A percentile compares a stretch with the other conserved stretches of the same genome.
Evolutionary conservation across 2,329 filamentous ascomycete species (phyloP).

Genomic region (Fusarium nelsonii): DNA sequence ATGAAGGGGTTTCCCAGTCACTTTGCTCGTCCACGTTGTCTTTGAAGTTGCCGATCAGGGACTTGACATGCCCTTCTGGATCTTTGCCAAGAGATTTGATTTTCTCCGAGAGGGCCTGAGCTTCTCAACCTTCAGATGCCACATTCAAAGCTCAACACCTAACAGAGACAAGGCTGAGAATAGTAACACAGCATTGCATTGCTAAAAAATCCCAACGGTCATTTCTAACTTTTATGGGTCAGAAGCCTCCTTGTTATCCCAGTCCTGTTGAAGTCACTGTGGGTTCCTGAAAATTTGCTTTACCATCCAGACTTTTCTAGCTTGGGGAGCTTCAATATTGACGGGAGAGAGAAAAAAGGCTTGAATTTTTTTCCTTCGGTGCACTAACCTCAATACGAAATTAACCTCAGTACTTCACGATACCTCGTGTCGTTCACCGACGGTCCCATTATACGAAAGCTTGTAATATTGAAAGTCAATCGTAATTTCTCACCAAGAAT

Average conservation of each 20-base stretch:
- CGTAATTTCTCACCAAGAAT: conserved; percentile 15
- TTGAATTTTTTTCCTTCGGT: conserved; percentile 6
- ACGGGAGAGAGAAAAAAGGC: not conserved
- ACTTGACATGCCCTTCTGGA: conserved; percentile 37
- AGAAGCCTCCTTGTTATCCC: conserved; percentile 15
- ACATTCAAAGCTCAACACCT: not conserved
- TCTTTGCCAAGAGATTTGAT: conserved; percentile 44
- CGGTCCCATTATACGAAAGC: conserved; percentile 1
- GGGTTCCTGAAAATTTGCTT: conserved; percentile 41
- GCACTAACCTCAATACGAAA: conserved; percentile 26
- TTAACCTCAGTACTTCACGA: conserved; percentile 22
- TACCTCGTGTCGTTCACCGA: conserved; percentile 20
- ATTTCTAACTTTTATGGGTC: conserved; percentile 6
- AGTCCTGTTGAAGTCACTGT: conserved; percentile 18
- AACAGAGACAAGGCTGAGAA: conserved; percentile 17
- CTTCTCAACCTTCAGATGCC: conserved; percentile 9
- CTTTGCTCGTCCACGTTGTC: not conserved
- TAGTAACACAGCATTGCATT: conserved; percentile 3
- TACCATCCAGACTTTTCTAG: conserved; percentile 36
- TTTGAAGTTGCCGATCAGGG: conserved; percentile 44
- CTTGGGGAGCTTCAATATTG: conserved; percentile 17
- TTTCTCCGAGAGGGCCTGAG: conserved; percentile 37
- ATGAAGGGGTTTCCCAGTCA: conserved; percentile 15
- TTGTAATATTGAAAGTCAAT: conserved; percentile 20
- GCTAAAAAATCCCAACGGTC: conserved; percentile 9